Evolutionary conservation across 768 basidiomycete genomes (phyloP).

Genomic region (Dioszegia crocea): DNA sequence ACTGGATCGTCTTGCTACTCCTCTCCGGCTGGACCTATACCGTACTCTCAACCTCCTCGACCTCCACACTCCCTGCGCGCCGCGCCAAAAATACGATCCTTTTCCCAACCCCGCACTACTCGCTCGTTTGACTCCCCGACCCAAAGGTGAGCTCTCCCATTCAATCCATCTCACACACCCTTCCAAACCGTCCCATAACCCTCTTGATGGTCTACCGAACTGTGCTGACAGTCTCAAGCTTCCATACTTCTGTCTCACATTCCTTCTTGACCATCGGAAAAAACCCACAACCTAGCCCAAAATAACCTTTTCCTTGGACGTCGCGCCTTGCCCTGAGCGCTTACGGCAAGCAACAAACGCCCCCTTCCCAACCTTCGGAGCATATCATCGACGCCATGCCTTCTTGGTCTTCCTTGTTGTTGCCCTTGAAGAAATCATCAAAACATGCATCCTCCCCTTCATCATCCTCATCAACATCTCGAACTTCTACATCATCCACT

Average conservation of each 20-base stretch:
- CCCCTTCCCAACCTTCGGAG: neutral
- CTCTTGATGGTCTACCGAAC: too few species aligned
- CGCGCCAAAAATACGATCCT: neutral
- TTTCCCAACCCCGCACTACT: too few species aligned
- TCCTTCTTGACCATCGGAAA: too few species aligned
- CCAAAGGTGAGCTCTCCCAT: too few species aligned
- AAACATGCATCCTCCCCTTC: neutral
- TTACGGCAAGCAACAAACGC: neutral
- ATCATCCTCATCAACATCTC: neutral
- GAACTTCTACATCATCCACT: neutral
- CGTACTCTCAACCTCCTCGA: neutral
- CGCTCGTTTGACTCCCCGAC: too few species aligned
- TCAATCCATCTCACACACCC: too few species aligned
- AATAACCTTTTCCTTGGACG: neutral
- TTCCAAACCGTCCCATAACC: too few species aligned
- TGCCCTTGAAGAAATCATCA: neutral
- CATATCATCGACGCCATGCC: neutral
- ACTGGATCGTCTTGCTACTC: neutral
- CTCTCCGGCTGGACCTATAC: too few species aligned
- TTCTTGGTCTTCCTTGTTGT: slow-evolving; percentile 4
- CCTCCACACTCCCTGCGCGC: neutral
- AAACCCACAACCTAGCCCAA: too few species aligned
- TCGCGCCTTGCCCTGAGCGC: too few species aligned
- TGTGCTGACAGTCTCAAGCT: too few species aligned
- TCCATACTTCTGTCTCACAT: too few species aligned